phyloP scores from a whole-genome alignment of 768 basidiomycete genomes.

The Boletus reticulatus region DNA sequence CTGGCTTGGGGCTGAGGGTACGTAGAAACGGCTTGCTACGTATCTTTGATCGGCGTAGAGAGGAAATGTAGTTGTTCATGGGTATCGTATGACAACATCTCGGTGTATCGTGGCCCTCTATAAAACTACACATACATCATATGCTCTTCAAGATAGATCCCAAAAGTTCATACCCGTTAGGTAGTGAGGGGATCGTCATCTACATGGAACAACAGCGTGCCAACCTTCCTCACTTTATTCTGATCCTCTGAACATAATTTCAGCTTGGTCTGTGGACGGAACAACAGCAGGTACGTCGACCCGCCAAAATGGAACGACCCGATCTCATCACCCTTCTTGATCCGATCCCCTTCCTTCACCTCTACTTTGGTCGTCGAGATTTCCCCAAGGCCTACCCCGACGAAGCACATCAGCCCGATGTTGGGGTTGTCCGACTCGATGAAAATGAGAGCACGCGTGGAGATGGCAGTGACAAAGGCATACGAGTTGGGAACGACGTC shows the following conservation, averaged over 20 bases:
- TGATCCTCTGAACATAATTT: slow-evolving; percentile 2
- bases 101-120: no score
- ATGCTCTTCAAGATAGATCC: no score
- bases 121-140: no score
- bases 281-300: slow-evolving; percentile 48
- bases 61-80: no score
- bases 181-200: not conserved
- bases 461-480: slow-evolving; percentile 41
- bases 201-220: not conserved
- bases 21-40: no score
- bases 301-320: slow-evolving; percentile 69
- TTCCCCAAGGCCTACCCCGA: slow-evolving; percentile 61
- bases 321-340: slow-evolving; percentile 54
- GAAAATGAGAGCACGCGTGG: slow-evolving; percentile 55
- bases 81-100: no score
- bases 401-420: slow-evolving; percentile 58
- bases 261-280: slow-evolving; percentile 33
- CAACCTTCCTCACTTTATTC: not conserved
- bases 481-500: slow-evolving; percentile 9
- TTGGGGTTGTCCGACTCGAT: slow-evolving; percentile 53
- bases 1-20: no score
- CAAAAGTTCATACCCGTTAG: no score
- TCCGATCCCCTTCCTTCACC: slow-evolving; percentile 42
- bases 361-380: slow-evolving; percentile 57
- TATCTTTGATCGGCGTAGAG: no score